These are phyloP conservation scores for Chaetomiaceae sp. DNA, from an alignment of 2,329 filamentous ascomycete genomes.

Conservation along the genomic window DNA sequence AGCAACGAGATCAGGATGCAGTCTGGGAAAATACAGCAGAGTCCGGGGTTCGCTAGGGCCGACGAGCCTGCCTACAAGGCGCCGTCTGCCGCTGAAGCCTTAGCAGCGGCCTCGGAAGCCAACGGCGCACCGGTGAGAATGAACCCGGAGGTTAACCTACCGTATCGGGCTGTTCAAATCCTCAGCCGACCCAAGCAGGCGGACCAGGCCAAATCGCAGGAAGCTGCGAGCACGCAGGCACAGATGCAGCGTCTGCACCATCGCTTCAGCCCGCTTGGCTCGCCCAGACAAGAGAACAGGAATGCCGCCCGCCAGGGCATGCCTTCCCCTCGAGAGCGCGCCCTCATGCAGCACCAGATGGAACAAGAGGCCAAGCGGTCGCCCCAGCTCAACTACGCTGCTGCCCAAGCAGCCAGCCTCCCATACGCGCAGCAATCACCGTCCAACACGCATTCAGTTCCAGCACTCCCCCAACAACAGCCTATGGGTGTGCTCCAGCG, in stretches of 20 bases:
- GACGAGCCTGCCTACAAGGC: constrained; percentile 12
- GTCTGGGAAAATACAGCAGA: constrained; percentile 18
- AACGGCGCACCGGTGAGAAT: constrained; percentile 31
- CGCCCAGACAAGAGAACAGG: constrained; percentile 21
- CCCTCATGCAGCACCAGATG: constrained; percentile 15
- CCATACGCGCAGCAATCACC: constrained; percentile 23
- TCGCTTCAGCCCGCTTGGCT: constrained; percentile 18
- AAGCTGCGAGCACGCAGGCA: constrained; percentile 11
- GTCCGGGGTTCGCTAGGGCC: constrained; percentile 7
- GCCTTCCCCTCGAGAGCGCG: constrained; percentile 20
- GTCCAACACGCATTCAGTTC: constrained; percentile 20
- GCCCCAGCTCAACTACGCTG: constrained; percentile 15
- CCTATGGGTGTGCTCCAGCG: constrained; percentile 29
- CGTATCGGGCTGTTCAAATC: constrained; percentile 37
- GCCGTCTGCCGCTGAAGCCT: constrained; percentile 26
- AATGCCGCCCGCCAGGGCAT: constrained; percentile 14
- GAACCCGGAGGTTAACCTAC: constrained; percentile 36
- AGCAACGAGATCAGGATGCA: constrained; percentile 23
- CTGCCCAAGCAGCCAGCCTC: constrained; percentile 15
- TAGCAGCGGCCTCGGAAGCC: constrained; percentile 27
- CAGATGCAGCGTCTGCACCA: constrained; percentile 22
- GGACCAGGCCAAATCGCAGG: constrained; percentile 19
- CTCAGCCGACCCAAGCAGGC: constrained; percentile 33
- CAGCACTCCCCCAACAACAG: constrained; percentile 17
- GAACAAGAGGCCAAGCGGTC: constrained; percentile 20